phyloP scores from a whole-genome alignment of 2,329 filamentous ascomycete species.

The Apiospora marii region DNA sequence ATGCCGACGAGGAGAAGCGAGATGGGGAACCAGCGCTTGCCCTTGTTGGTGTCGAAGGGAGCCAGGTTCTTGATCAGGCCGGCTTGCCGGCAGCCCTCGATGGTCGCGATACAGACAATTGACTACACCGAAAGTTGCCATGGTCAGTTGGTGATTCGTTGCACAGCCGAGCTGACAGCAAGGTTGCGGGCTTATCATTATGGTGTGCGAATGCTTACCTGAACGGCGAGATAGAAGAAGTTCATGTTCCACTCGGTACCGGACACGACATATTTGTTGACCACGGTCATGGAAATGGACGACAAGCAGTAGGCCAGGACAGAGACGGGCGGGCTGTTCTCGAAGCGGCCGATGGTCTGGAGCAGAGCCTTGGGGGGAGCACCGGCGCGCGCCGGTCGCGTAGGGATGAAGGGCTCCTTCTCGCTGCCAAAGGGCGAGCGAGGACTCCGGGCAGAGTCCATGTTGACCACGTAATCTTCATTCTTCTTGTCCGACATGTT shows the following conservation, averaged over 20 bases:
- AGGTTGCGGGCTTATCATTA: not conserved
- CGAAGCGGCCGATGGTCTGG: constrained; percentile 55
- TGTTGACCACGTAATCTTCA: constrained; percentile 77
- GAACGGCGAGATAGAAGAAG: constrained; percentile 91
- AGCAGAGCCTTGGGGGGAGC: constrained; percentile 31
- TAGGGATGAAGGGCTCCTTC: constrained; percentile 57
- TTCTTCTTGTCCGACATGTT: constrained; percentile 91
- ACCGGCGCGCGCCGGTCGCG: constrained; percentile 48
- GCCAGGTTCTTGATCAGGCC: constrained; percentile 84
- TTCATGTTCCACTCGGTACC: constrained; percentile 93
- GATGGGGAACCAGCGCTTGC: constrained; percentile 96
- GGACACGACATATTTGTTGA: constrained; percentile 98
- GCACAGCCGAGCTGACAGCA: not conserved
- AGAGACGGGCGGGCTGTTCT: constrained; percentile 80
- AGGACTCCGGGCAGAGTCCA: constrained; percentile 61
- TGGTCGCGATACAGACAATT: constrained; percentile 85
- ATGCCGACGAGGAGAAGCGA: constrained; percentile 95
- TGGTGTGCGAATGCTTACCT: constrained; percentile 68
- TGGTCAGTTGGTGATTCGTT: constrained; percentile 2
- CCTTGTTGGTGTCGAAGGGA: constrained; percentile 86
- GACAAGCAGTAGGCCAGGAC: constrained; percentile 91
- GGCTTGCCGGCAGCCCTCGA: constrained; percentile 80
- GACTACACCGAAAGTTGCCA: constrained; percentile 62
- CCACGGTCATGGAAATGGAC: constrained; percentile 99
- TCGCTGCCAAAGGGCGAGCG: constrained; percentile 56